Percentiles rank a stretch among this genome's conserved stretches.
Evolutionary conservation across 306 rosid genomes (phyloP).

Genomic region (Casuarina glauca): DNA sequence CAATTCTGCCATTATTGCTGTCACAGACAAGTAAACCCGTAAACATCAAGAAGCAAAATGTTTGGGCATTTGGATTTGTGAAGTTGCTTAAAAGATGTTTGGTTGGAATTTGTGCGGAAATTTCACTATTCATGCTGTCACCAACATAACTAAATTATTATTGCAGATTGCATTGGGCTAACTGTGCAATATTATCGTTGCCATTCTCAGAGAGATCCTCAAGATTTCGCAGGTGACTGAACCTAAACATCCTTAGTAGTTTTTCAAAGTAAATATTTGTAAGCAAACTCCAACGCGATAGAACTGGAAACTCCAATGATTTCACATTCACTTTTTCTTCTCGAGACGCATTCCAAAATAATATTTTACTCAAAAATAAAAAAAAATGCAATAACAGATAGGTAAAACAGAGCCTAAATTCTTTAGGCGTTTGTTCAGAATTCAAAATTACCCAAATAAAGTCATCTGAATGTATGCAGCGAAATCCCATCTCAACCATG

Average conservation of each 20-base stretch:
- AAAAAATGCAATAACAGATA: neutral
- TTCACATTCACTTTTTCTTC: neutral
- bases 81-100: neutral
- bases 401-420: neutral
- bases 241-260: neutral
- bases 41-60: neutral
- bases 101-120: too few species aligned
- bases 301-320: neutral
- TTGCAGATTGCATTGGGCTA: neutral
- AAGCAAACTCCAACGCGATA: neutral
- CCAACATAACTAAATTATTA: neutral
- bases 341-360: neutral
- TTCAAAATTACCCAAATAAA: neutral
- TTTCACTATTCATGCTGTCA: neutral
- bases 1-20: too few species aligned
- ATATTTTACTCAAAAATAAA: neutral
- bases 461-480: neutral
- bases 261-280: neutral
- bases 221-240: neutral
- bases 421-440: neutral
- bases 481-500: neutral
- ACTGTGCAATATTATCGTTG: neutral
- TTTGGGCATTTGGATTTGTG: neutral
- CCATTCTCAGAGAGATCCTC: neutral
- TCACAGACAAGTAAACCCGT: too few species aligned